Evolutionary conservation across 78 protist genomes (phyloP).

Genomic region (Cavenderia fasciculata): DNA sequence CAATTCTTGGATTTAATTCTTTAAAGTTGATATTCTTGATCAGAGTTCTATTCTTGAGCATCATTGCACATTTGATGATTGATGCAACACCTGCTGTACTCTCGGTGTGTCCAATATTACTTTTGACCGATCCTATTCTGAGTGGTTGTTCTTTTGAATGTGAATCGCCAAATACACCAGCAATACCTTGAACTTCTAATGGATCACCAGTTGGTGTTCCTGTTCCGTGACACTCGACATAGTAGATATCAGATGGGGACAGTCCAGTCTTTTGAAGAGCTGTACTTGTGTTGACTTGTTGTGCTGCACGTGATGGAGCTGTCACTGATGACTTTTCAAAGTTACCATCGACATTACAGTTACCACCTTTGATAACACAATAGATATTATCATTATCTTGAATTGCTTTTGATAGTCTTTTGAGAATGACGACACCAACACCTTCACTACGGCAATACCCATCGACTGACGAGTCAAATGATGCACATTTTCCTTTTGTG

Average conservation of each 20-base stretch:
- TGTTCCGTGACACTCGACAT: constrained; percentile 76
- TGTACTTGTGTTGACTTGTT: not conserved
- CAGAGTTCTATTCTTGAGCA: no score
- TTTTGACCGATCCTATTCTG: not conserved
- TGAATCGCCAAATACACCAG: constrained; percentile 8
- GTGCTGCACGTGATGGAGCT: not conserved
- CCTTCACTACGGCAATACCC: not conserved
- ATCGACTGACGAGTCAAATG: not conserved
- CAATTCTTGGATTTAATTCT: not conserved
- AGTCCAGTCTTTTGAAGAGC: not conserved
- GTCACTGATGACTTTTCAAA: not conserved
- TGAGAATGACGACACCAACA: not conserved
- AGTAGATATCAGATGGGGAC: constrained; percentile 12
- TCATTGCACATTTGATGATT: not conserved
- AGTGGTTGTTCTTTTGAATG: not conserved
- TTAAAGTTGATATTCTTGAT: no score
- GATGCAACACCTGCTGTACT: constrained; percentile 12
- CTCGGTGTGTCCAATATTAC: no score
- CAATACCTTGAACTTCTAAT: constrained; percentile 49
- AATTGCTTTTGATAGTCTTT: constrained; percentile 1
- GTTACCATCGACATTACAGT: constrained; percentile 1
- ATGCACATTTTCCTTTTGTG: not conserved
- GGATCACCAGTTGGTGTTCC: constrained; percentile 81
- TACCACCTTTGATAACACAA: constrained; percentile 6
- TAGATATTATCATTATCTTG: not conserved